These are phyloP conservation scores for Sporisorium graminicola DNA, from an alignment of 1,284 basidiomycete genomes.

Conservation along the genomic window DNA sequence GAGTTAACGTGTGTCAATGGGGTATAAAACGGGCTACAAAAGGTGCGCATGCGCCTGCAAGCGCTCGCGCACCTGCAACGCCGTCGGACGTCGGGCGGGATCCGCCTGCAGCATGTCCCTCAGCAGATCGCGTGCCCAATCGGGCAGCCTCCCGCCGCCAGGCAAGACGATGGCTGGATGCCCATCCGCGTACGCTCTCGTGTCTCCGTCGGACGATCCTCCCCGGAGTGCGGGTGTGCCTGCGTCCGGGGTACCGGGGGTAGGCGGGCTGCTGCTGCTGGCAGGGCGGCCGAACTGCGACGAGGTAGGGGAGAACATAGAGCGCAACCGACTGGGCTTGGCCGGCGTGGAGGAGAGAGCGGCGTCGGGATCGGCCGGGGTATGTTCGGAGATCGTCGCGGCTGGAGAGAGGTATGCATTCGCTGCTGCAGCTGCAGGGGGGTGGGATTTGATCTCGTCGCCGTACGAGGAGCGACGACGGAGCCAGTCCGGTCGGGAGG, in stretches of 20 bases:
- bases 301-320: slow-evolving; percentile 26
- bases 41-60: slow-evolving; percentile 3
- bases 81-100: slow-evolving; percentile 53
- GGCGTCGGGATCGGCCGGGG: background rate
- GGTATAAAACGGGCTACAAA: slow-evolving; percentile 2
- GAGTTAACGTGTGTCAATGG: background rate
- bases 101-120: slow-evolving; percentile 54
- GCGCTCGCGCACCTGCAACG: slow-evolving; percentile 38
- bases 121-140: slow-evolving; percentile 58
- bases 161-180: slow-evolving; percentile 63
- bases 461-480: slow-evolving; percentile 42
- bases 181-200: slow-evolving; percentile 57
- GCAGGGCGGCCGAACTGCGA: background rate
- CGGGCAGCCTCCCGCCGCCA: slow-evolving; percentile 63
- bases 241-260: too few relatives aligned
- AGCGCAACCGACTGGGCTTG: slow-evolving; percentile 20
- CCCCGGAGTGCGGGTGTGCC: too few relatives aligned
- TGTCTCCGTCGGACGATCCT: slow-evolving; percentile 12
- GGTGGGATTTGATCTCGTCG: slow-evolving; percentile 22
- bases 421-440: background rate
- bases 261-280: too few relatives aligned
- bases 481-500: slow-evolving; percentile 35
- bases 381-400: slow-evolving; percentile 3
- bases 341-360: slow-evolving; percentile 9
- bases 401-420: slow-evolving; percentile 6